Conservation (phyloP, 1,139 yeast genomes). For the Geotrichum reessii region DNA sequence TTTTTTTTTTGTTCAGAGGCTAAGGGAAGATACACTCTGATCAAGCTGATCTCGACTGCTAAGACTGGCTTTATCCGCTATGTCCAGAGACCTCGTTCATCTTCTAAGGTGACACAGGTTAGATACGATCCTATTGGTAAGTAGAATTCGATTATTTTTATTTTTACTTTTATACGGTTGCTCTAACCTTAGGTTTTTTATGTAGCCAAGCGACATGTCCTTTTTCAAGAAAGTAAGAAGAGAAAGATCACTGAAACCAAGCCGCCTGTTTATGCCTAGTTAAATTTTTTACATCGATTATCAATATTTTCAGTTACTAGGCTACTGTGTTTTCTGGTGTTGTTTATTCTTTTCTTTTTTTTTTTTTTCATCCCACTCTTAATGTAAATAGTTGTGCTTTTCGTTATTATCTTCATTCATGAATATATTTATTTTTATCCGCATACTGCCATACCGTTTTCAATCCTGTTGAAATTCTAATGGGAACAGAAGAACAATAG, state of each 20-base stretch:
- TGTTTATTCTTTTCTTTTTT: not conserved
- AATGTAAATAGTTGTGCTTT: not conserved
- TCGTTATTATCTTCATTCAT: not conserved
- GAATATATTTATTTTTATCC: not conserved
- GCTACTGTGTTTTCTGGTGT: not conserved
- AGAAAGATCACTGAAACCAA: constrained; percentile 65
- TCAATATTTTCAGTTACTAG: not conserved
- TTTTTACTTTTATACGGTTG: not conserved
- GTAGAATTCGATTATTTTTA: constrained; percentile 20
- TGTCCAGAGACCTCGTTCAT: constrained; percentile 73
- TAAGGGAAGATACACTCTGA: constrained; percentile 43
- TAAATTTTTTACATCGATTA: not conserved
- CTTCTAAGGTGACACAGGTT: constrained; percentile 72
- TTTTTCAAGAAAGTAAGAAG: constrained; percentile 82
- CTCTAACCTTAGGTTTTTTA: not conserved
- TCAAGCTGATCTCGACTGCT: constrained; percentile 73
- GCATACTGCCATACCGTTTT: not conserved
- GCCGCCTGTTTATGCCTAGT: constrained; percentile 26
- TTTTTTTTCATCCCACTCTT: not conserved
- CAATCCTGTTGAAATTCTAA: not conserved
- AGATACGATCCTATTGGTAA: constrained; percentile 74
- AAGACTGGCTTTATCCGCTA: constrained; percentile 81
- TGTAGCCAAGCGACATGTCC: constrained; percentile 65
- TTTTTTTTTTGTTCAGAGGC: constrained; percentile 13
- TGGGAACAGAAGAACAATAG: no score